These are phyloP conservation scores for Vaccinium macrocarpon DNA, from an alignment of 148 eudicot genomes.

Conservation along the genomic window DNA sequence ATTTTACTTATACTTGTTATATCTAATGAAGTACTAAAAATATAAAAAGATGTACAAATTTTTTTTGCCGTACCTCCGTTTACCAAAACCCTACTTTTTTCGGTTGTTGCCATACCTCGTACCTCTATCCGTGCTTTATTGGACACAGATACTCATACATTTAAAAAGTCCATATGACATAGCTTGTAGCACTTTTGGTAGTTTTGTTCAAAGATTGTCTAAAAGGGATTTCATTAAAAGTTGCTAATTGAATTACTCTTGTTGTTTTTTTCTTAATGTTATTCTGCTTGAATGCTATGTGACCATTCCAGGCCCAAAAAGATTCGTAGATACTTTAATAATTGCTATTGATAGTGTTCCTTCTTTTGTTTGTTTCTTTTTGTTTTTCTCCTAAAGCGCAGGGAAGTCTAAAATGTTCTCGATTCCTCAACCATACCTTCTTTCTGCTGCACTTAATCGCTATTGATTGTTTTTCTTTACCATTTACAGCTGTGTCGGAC, in stretches of 20 bases:
- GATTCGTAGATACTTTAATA: not conserved
- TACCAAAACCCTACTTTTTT: no score
- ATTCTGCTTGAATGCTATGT: slow-evolving; percentile 6
- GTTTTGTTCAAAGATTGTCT: not conserved
- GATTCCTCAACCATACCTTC: slow-evolving; percentile 2
- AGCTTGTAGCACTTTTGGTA: not conserved
- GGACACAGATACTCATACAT: not conserved
- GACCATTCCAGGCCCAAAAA: not conserved
- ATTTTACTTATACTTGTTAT: no score
- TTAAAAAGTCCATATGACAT: not conserved
- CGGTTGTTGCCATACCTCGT: no score
- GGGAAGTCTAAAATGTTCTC: not conserved
- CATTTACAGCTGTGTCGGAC: slow-evolving; percentile 11
- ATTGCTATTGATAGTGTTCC: not conserved
- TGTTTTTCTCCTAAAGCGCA: not conserved
- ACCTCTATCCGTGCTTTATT: no score
- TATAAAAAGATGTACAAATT: no score
- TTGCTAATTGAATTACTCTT: not conserved
- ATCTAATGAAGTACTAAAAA: no score
- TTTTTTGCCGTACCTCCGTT: no score
- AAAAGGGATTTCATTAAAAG: not conserved
- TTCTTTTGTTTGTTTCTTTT: not conserved
- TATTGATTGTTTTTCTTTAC: slow-evolving; percentile 8
- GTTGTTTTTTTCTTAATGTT: not conserved
- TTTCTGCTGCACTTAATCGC: slow-evolving; percentile 9